A percentile compares a stretch with the other conserved stretches of the same genome.
Evolutionary conservation across 208 protist species (phyloP).

Genomic region (Trypanosoma lewisi): DNA sequence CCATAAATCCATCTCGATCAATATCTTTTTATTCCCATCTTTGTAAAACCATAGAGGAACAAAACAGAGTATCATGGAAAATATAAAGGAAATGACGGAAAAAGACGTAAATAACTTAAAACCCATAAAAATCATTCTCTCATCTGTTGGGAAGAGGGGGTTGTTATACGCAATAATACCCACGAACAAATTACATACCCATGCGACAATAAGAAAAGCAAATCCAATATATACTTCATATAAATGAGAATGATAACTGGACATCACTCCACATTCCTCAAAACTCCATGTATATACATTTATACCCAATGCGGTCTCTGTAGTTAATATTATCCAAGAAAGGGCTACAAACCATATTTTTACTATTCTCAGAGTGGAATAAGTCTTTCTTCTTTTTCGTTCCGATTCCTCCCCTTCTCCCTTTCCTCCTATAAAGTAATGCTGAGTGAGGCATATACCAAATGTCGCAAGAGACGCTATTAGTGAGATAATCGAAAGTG

Average conservation of each 20-base stretch:
- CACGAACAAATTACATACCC: constrained; percentile 45
- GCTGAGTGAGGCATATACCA: constrained; percentile 37
- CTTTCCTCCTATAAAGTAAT: constrained; percentile 23
- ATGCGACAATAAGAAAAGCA: constrained; percentile 58
- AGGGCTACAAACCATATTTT: constrained; percentile 4
- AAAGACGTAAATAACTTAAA: constrained; percentile 45
- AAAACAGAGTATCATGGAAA: constrained; percentile 49
- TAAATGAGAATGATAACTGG: constrained; percentile 67
- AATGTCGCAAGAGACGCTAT: constrained; percentile 34
- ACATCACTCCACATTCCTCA: constrained; percentile 33
- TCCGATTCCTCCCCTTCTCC: too few relatives aligned
- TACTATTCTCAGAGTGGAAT: constrained; percentile 34
- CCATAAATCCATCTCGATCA: constrained; percentile 68
- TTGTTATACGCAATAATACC: constrained; percentile 53
- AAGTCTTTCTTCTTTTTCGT: too few relatives aligned
- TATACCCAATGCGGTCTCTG: constrained; percentile 57
- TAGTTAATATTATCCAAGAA: constrained; percentile 41
- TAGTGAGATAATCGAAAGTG: constrained; percentile 45
- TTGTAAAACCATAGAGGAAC: constrained; percentile 83
- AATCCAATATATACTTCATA: constrained; percentile 69
- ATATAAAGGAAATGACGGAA: constrained; percentile 51
- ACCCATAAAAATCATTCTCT: constrained; percentile 43
- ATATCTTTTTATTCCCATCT: constrained; percentile 31
- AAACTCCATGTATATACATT: constrained; percentile 75
- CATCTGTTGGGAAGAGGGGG: constrained; percentile 47